Conservation (phyloP, 495 filamentous ascomycete genomes). For the Xylaria flabelliformis region DNA sequence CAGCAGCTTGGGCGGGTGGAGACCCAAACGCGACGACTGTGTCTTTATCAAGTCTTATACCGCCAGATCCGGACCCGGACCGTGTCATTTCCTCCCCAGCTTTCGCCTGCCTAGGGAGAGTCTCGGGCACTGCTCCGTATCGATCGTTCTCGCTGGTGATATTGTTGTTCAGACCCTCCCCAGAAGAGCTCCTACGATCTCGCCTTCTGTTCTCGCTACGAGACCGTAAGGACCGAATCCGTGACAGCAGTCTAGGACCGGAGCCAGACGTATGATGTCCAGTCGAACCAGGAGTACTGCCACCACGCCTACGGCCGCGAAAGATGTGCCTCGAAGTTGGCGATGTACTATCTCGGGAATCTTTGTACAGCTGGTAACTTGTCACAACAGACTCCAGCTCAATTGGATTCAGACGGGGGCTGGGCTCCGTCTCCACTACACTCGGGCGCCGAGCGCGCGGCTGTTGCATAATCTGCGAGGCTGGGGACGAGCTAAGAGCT, state of each 20-base stretch:
- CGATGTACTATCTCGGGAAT: conserved; percentile 23
- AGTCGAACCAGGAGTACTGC: conserved; percentile 3
- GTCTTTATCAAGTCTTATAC: conserved; percentile 38
- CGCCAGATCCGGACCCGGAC: conserved; percentile 37
- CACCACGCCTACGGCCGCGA: conserved; percentile 10
- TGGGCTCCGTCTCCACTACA: conserved; percentile 53
- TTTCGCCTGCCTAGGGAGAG: not conserved
- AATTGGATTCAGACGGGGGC: conserved; percentile 41
- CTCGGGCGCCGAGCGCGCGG: conserved; percentile 43
- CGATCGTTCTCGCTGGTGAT: conserved; percentile 10
- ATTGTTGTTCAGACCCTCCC: conserved; percentile 6
- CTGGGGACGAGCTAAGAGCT: conserved; percentile 30
- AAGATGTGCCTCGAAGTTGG: not conserved
- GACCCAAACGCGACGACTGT: conserved; percentile 44
- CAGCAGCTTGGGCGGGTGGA: conserved; percentile 19
- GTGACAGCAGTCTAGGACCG: conserved; percentile 22
- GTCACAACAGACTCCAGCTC: conserved; percentile 44
- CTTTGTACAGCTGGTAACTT: conserved; percentile 47
- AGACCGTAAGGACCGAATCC: conserved; percentile 28
- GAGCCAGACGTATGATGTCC: conserved; percentile 6
- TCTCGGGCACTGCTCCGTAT: not conserved
- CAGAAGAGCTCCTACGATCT: conserved; percentile 24
- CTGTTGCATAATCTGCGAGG: conserved; percentile 39
- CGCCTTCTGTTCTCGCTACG: conserved; percentile 24
- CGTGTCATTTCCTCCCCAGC: conserved; percentile 38